Base-by-base conservation (phyloP, 176 grass and related monocot genomes). In the Melocanna baccifera region DNA sequence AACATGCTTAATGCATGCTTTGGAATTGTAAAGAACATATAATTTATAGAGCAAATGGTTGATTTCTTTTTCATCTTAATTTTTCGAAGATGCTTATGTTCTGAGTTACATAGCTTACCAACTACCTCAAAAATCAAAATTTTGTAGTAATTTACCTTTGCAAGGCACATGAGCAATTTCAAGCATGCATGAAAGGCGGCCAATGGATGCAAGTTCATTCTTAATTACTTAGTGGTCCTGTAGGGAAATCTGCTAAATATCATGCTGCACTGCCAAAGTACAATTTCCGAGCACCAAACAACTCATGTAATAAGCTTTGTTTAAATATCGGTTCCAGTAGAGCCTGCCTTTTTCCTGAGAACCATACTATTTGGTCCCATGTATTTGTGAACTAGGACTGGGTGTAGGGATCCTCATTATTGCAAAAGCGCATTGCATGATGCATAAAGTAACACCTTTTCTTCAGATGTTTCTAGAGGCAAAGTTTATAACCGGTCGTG, bases 371-470 rank as follows among this genome's bases (percentile, higher is more conserved):
- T 73, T 73, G 26, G 48, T 39, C 30, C 11, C 6, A 8, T 75
- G 4, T 51, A 43, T 18, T 64, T 56, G 30, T 80, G 39, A 65
- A 50, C 16, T 74, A 74, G 67, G 47, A 48, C 29, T 37, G 3
- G 12, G 11, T 74, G 76, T 20, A 67, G 65, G 76, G 76, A 50
- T 75, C 19, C 62, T 67, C 4, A 42, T 47, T n/a, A 22, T 62
- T 59, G 74, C 15, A 58, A 29, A 81, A 62, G n/a, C 47, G 59
- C 7, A 45, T 62, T 42, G 65, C 29, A 23, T 71, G 69, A 55
- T 82, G 34, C 8, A 19, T 81, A 36, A 82, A 76, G 32, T 68
- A 52, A 30, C 41, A 75, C 41, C 62, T 81, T 75, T 81, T 29
- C 20, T 76, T 76, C 62, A 53, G 41, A 75, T 80, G 22, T 68